Conservation (phyloP, 2,329 filamentous ascomycete species). For the Talaromyces sp. region DNA sequence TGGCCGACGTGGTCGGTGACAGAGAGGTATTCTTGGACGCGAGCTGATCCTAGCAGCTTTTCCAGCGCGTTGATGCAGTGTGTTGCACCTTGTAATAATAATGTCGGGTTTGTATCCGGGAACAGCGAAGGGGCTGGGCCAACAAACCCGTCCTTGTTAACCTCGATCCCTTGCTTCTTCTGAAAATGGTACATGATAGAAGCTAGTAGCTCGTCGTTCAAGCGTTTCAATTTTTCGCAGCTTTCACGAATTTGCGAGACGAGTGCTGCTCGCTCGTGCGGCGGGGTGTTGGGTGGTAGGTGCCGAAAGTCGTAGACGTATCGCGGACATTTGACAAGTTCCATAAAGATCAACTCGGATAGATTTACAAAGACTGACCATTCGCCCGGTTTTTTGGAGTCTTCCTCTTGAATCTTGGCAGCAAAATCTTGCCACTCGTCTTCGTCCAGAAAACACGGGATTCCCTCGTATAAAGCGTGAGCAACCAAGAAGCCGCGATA, state of each 20-base stretch:
- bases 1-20: not conserved
- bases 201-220: conserved; percentile 3
- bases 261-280: not conserved
- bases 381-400: conserved; percentile 9
- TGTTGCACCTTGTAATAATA: conserved; percentile 7
- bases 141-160: conserved; percentile 8
- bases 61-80: conserved; percentile 9
- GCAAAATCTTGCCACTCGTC: conserved; percentile 29
- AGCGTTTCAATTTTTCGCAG: conserved; percentile 2
- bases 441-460: conserved; percentile 29
- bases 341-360: conserved; percentile 23
- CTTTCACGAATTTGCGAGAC: conserved; percentile 5
- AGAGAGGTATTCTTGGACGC: not conserved
- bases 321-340: conserved; percentile 23
- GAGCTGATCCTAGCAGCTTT: conserved; percentile 1
- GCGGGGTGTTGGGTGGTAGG: conserved; percentile 2
- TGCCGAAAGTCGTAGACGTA: conserved; percentile 13
- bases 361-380: conserved; percentile 27
- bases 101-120: conserved; percentile 10
- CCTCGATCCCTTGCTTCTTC: conserved; percentile 9
- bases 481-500: conserved; percentile 32
- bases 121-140: conserved; percentile 8
- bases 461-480: conserved; percentile 26
- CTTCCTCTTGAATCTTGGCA: conserved; percentile 9
- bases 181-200: conserved; percentile 12